phyloP scores from a whole-genome alignment of 768 basidiomycete genomes.

The Mycena vulgaris region DNA sequence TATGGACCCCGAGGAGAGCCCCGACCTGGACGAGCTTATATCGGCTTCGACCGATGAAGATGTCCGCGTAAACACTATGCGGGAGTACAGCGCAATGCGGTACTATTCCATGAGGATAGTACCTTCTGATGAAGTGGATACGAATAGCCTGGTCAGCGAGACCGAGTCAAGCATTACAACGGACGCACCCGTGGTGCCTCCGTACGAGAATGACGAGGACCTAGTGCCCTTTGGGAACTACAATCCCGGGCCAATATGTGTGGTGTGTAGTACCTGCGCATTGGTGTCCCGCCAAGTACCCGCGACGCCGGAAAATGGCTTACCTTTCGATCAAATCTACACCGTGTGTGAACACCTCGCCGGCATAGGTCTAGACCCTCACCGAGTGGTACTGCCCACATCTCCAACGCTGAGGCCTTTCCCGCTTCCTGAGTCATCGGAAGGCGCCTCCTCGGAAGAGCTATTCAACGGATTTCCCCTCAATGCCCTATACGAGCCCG shows the following conservation, averaged over 20 bases:
- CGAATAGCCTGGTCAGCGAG: background rate
- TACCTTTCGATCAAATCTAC: background rate
- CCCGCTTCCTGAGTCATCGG: background rate
- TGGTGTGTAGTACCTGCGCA: conserved; percentile 1
- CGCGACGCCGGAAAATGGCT: background rate
- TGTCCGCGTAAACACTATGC: background rate
- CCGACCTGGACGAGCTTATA: conserved; percentile 15
- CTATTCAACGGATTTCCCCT: background rate
- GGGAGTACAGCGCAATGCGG: background rate
- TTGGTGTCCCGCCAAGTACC: background rate
- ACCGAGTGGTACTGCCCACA: background rate
- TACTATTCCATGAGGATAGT: conserved; percentile 9
- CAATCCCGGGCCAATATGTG: background rate
- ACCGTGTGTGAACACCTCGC: conserved; percentile 12
- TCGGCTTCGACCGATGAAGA: background rate
- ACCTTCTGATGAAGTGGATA: background rate
- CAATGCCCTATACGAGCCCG: background rate
- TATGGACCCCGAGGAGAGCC: background rate
- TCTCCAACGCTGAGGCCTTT: too few relatives aligned
- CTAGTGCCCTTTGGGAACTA: background rate
- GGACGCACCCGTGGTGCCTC: too few relatives aligned
- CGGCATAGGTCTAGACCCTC: background rate
- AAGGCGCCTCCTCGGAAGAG: background rate
- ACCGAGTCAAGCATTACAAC: background rate
- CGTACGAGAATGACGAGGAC: background rate